These are phyloP conservation scores for Saturnispora gosingensis DNA, from an alignment of 805 yeast species.

Conservation along the genomic window DNA sequence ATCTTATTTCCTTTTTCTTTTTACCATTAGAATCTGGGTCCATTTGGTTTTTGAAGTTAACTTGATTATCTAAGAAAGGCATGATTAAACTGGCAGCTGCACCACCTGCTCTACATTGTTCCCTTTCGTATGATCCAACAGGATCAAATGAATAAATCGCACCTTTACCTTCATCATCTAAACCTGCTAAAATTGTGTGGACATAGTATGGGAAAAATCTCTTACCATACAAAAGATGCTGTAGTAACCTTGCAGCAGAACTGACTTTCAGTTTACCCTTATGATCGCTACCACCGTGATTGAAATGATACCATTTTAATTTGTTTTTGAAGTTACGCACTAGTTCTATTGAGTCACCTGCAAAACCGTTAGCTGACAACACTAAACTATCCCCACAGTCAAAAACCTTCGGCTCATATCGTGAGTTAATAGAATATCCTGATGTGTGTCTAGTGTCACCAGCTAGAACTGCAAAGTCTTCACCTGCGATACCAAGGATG, in stretches of 20 bases:
- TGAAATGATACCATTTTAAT: conserved; percentile 87
- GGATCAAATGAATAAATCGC: conserved; percentile 96
- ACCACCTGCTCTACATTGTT: conserved; percentile 96
- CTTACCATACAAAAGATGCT: conserved; percentile 83
- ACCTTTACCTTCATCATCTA: conserved; percentile 87
- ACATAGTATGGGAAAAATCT: conserved; percentile 96
- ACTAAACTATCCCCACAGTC: conserved; percentile 81
- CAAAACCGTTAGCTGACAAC: conserved; percentile 90
- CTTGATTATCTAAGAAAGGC: conserved; percentile 98
- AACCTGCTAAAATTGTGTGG: conserved; percentile 88
- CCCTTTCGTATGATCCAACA: conserved; percentile 95
- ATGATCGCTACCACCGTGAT: conserved; percentile 40
- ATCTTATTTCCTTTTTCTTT: conserved; percentile 50
- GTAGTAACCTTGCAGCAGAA: conserved; percentile 84
- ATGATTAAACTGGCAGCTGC: conserved; percentile 92
- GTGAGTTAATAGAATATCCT: conserved; percentile 87
- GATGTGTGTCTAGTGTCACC: conserved; percentile 97
- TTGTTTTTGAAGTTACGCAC: conserved; percentile 62
- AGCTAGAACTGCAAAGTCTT: conserved; percentile 92
- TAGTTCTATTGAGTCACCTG: conserved; percentile 88
- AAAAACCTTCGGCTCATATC: conserved; percentile 85
- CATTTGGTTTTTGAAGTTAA: conserved; percentile 86
- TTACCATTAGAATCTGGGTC: conserved; percentile 71
- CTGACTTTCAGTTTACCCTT: conserved; percentile 51
- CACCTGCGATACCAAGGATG: conserved; percentile 93